Percentiles rank a stretch among this genome's conserved stretches.
Conservation (phyloP, 179 eudicot genomes). For the Beta lomatogona region DNA sequence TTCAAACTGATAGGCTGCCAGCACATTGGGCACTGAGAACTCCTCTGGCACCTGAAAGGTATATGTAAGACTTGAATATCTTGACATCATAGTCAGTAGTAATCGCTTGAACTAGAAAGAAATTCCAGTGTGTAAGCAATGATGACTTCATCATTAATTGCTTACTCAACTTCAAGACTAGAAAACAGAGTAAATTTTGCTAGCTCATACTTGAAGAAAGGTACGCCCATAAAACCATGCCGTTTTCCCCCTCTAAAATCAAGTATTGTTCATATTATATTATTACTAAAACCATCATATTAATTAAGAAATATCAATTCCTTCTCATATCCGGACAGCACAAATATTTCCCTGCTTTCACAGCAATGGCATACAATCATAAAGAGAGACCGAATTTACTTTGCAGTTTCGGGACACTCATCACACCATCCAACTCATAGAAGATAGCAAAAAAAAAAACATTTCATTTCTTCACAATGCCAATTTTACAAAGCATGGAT, state of each 20-base stretch:
- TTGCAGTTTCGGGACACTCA: background rate
- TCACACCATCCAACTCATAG: background rate
- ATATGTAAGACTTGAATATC: slow-evolving; percentile 6
- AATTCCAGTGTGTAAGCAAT: background rate
- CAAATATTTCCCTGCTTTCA: background rate
- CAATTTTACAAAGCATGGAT: background rate
- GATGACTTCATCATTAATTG: background rate
- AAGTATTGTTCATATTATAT: background rate
- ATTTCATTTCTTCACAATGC: background rate
- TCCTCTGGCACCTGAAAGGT: slow-evolving; percentile 86
- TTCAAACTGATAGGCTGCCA: slow-evolving; percentile 91
- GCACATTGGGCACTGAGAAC: slow-evolving; percentile 98
- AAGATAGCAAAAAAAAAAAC: background rate
- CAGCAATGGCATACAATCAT: background rate
- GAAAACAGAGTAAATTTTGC: background rate
- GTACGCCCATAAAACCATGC: background rate
- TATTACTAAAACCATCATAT: background rate
- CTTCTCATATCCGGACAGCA: background rate
- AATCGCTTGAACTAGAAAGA: background rate
- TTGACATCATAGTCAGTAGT: background rate
- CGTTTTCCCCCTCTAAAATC: background rate
- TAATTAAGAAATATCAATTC: background rate
- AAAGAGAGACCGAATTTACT: background rate
- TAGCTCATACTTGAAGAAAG: background rate
- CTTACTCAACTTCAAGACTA: background rate